Base-by-base conservation (phyloP, 306 rosid genomes). In the Cicer yamashitae region DNA sequence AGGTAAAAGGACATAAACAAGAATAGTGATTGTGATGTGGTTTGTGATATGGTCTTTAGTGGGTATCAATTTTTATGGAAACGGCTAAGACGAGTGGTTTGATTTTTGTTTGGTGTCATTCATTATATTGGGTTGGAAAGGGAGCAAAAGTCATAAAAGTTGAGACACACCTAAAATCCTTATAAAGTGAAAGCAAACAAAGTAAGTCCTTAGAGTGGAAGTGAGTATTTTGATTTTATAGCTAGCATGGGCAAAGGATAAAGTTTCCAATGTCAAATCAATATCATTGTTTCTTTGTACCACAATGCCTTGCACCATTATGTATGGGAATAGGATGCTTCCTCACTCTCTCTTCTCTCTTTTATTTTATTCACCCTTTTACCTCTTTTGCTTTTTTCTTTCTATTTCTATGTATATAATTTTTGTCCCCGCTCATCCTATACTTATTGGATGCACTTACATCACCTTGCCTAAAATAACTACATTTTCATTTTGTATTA, bases 241-340 rank as follows among this genome's bases (percentile, higher is more conserved):
- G 45, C 70, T 62, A 39, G 73, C 76, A 77, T 81, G 79, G 67
- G 67, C 67, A 77, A 77, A 48, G 77, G 82, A 73, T 61, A 73
- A 81, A 84, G 74, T 67, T 57, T 7, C n/a, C 37, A 2, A 62
- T 81, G 87, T 80, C 82, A 84, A 77, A 22, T 78, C 77, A 15
- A 41, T 80, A 84, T 84, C 77, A 84, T 80, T 76, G 82, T 84
- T 83, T 76, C 77, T 84, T 84, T 84, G 84, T 84, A 83, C 84
- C 83, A 79, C 67, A 56, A 3, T 51, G 8, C n/a, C 66, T 7
- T 68, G 80, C 77, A 75, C 82, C 77, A 76, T 77, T 37, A 70
- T 68, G 68, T 44, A 56, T 61, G 50, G 72, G 82, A 72, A 72
- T 83, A 74, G 78, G 86, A 83, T 82, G 78, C 85, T 76, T 82